Evolutionary conservation across 2,329 filamentous ascomycete genomes (phyloP).

Genomic region (Pseudogymnoascus destructans): DNA sequence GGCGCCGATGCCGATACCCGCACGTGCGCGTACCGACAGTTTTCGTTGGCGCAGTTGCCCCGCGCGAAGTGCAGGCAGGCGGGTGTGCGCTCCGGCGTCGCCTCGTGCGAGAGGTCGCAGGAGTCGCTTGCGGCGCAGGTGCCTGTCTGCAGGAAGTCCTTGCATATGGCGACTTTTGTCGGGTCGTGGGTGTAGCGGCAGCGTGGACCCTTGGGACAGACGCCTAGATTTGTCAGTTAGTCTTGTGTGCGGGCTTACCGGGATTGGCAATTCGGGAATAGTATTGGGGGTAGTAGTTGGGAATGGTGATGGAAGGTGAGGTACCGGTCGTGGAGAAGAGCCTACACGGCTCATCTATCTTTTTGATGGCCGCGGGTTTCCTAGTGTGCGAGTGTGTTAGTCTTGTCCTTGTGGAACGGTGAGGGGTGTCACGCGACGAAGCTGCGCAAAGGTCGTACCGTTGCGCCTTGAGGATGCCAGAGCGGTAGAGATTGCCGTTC

Average conservation of each 20-base stretch:
- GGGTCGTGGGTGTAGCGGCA: constrained; percentile 79
- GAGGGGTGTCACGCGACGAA: constrained; percentile 1
- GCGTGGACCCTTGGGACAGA: constrained; percentile 65
- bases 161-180: constrained; percentile 80
- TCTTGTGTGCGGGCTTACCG: neutral
- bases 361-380: constrained; percentile 41
- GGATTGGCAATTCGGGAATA: neutral
- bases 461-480: constrained; percentile 61
- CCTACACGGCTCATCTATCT: constrained; percentile 62
- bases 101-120: constrained; percentile 85
- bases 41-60: constrained; percentile 75
- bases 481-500: constrained; percentile 71
- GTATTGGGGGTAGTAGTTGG: neutral
- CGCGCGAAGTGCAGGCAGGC: constrained; percentile 82
- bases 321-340: constrained; percentile 56
- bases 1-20: constrained; percentile 61
- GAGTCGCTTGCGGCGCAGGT: constrained; percentile 61
- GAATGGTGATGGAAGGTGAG: constrained; percentile 21
- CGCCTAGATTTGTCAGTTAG: constrained; percentile 42
- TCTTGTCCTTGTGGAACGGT: constrained; percentile 16
- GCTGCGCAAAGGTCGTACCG: constrained; percentile 50
- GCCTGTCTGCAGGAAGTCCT: constrained; percentile 68
- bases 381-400: constrained; percentile 18
- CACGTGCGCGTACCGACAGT: constrained; percentile 80
- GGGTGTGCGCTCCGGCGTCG: constrained; percentile 71